Evolutionary conservation across 495 filamentous ascomycete species (phyloP), one percentile per base, ranked within the genome.

Genomic region (Hypoxylon trugodes): DNA sequence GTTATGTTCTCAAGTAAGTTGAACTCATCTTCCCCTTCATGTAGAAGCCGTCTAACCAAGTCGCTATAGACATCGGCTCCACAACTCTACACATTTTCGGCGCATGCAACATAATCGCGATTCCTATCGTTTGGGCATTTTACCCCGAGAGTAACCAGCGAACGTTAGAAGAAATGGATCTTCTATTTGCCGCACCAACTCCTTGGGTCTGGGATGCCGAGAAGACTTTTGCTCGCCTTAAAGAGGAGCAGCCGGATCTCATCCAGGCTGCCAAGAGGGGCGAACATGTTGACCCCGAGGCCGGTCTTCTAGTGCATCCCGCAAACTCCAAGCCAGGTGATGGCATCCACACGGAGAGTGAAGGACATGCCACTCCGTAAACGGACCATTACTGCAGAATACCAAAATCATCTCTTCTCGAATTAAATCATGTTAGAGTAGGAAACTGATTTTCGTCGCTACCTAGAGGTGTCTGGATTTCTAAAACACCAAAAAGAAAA

Each of bases 1-100:
- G 79, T 86, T 4, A 86, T 89, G 78, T 89, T 90, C 70, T 18
- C 60, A 3, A 66, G 70, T 73, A 66, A 63, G 68, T 61, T 42
- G 10, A 8, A 5, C 15, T 8, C 32, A 22, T 2, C 33, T 8
- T 30, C 18, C 19, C 10, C 15, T n/a, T 30, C 21, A 4, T 4
- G 2, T 12, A 0, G n/a, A n/a, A 4, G 13, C 16, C 3, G 21
- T 47, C 38, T 62, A 22, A 47, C 75, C 65, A 65, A 51, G 2
- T 7, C 13, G 12, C 32, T 18, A 21, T 16, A 43, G 74, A 79
- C 5, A 82, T 90, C 21, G 81, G 80, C 21, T 84, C 88, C 35
- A 89, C 87, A 70, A 89, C 87, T 0, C 77, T 89, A 6, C 87
- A 89, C 60, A 84, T 89, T 18, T 89, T 89, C 65, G 87, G 79